Evolutionary conservation across 768 basidiomycete species (phyloP), one percentile per base, ranked within the genome.

Genomic region (Xerocomus potaroensis): DNA sequence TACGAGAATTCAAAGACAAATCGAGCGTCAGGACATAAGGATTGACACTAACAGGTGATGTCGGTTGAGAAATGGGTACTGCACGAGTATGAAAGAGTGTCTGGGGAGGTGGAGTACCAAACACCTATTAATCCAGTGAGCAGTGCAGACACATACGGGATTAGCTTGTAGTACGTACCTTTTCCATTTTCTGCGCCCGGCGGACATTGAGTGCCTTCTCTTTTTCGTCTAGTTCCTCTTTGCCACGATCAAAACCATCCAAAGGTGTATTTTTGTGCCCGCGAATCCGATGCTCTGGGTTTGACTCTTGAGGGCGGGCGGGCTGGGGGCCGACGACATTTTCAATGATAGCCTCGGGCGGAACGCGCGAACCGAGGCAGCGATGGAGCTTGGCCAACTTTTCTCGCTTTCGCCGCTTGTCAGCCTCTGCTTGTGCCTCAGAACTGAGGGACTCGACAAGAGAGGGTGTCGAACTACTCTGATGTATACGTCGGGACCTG

Each of bases 131-230:
- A 40, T 35, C 44, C 32, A 33, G 19, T 45, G 37, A 53, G 53
- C 36, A 19, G 19, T 26, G 23, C 23, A 18, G 23, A 42, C 5
- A 8, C 21, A 21, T 22, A 11, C 26, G 29, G 32, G 23, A 36
- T 5, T 3, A 38, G n/a, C n/a, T n/a, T n/a, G n/a, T 18, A 15
- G 9, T 32, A 26, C 74, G 24, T 45, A 86, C 89, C 80, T 86
- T 84, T 67, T 91, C 87, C 87, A 92, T 91, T 68, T 91, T 92
- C 60, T 83, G 74, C 31, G 87, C 88, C 41, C 90, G 70, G 40
- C 81, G 75, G 37, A 92, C 87, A 57, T 86, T 87, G 59, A 84
- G 77, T 12, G 84, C 83, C 69, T 88, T 89, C 61, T 91, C 87
- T 53, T 69, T 73, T 23, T 79, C 80, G 56, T 81, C 75, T 39